Percentiles rank a stretch among this genome's conserved stretches.
phyloP scores from a whole-genome alignment of 2,329 filamentous ascomycete genomes.

The Beauveria rudraprayagi region DNA sequence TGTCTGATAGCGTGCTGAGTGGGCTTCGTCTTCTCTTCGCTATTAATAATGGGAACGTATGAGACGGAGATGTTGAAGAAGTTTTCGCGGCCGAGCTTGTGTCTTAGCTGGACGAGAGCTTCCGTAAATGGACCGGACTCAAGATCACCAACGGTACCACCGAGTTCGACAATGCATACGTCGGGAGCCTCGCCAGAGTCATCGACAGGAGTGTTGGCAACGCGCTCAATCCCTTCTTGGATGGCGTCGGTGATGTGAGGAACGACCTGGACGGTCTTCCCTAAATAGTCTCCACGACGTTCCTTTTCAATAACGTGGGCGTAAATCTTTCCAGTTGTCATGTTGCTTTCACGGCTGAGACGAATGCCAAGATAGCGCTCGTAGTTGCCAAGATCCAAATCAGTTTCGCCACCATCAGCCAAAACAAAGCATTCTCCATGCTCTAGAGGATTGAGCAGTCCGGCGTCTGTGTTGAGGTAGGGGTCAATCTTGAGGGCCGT shows the following conservation, averaged over 20 bases:
- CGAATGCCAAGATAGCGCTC: conserved; percentile 55
- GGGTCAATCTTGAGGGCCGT: conserved; percentile 41
- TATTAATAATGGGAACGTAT: conserved; percentile 58
- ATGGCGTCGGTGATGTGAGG: conserved; percentile 89
- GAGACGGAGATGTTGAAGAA: conserved; percentile 87
- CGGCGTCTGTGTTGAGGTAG: conserved; percentile 34
- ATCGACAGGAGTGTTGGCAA: conserved; percentile 79
- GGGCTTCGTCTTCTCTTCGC: conserved; percentile 92
- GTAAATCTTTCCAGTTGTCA: conserved; percentile 97
- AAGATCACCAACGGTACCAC: conserved; percentile 69
- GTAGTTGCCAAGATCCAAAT: conserved; percentile 49
- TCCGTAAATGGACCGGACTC: conserved; percentile 85
- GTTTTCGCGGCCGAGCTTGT: conserved; percentile 65
- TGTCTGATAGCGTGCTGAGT: conserved; percentile 85
- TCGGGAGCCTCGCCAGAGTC: conserved; percentile 76
- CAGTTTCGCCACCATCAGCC: conserved; percentile 60
- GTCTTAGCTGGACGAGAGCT: conserved; percentile 70
- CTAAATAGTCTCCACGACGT: conserved; percentile 66
- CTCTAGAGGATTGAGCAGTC: conserved; percentile 33
- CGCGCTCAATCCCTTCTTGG: conserved; percentile 84
- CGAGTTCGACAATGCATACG: conserved; percentile 60
- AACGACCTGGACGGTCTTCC: conserved; percentile 53
- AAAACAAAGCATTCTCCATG: conserved; percentile 89
- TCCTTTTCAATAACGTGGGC: conserved; percentile 72
- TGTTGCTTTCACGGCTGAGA: conserved; percentile 82